Evolutionary conservation across 1,284 basidiomycete genomes (phyloP), one percentile per base, ranked within the genome.

Genomic region (Boletus hoseneyae): DNA sequence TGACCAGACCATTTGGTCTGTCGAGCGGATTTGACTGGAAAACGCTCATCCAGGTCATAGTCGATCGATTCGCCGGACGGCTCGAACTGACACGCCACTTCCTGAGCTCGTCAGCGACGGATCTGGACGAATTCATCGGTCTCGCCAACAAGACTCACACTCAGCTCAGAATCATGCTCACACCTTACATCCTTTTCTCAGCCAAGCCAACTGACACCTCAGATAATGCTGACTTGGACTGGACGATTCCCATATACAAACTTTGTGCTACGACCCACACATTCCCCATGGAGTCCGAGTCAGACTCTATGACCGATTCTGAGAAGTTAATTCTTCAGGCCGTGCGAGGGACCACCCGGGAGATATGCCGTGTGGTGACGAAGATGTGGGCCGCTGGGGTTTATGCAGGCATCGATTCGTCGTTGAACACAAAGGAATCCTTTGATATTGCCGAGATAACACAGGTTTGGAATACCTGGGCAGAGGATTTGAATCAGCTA

Each of bases 331-430:
- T 76, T 30, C 58, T 69, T 29, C 39, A 47, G 11, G 61, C 73
- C 2, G 55, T 71, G 6, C 63, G 68, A 29, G 67, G 61, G 0
- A 70, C 69, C 0, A 63, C 52, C 8, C 64, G 61, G 19, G 76
- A 78, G 57, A 74, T 76, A 18, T 80, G 77, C 55, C 67, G 75
- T 0, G 64, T 73, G 6, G 40, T 75, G 25, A 70, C 70, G 1
- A 63, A 61, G 25, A 62, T 78, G 53, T 80, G 77, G 76, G 64
- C 67, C 15, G 54, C 65, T 45, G 69, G 70, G 44, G 63, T 73
- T 36, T 59, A 57, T 39, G 44, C 61, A 6, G 63, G 74, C 27
- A 27, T 74, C 6, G 67, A 67, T 29, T 6, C 12, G 3, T 18
- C 33, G 38, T 43, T 62, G 6, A 48, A 48, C 23, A 33, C 34